phyloP scores from a whole-genome alignment of 2,329 filamentous ascomycete genomes.

The Botrytis paeoniae region DNA sequence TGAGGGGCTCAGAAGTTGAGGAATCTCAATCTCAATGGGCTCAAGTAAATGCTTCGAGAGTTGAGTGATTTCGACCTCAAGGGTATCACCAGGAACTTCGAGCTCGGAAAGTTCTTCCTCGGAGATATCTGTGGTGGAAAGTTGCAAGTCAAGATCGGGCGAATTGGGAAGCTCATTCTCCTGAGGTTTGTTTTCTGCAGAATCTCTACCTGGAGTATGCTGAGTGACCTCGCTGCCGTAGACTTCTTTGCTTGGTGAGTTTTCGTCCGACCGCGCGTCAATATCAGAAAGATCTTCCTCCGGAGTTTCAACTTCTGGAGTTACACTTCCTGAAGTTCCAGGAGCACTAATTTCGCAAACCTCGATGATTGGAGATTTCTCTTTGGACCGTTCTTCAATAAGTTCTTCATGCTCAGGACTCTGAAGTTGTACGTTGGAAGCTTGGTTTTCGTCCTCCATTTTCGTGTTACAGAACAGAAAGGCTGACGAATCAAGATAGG shows the following conservation, averaged over 20 bases:
- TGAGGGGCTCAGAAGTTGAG: neutral
- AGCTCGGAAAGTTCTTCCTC: neutral
- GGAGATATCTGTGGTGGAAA: neutral
- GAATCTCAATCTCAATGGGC: neutral
- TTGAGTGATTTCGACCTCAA: neutral
- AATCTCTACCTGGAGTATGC: neutral
- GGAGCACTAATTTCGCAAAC: neutral
- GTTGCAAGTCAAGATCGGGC: conserved; percentile 1
- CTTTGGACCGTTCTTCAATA: neutral
- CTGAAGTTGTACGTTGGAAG: neutral
- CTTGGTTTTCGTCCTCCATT: conserved; percentile 8
- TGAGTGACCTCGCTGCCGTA: neutral
- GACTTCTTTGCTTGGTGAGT: neutral
- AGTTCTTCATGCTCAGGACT: neutral
- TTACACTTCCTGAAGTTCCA: neutral
- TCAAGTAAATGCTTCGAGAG: neutral
- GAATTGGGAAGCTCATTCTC: neutral
- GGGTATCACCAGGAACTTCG: no score
- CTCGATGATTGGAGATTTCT: neutral
- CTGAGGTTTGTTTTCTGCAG: neutral
- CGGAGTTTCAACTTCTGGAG: neutral
- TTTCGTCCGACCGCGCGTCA: neutral
- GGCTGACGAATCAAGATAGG: neutral
- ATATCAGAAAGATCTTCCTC: neutral
- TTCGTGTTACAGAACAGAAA: neutral